phyloP scores from a whole-genome alignment of 1,284 basidiomycete species.

The Moesziomyces aphidis region DNA sequence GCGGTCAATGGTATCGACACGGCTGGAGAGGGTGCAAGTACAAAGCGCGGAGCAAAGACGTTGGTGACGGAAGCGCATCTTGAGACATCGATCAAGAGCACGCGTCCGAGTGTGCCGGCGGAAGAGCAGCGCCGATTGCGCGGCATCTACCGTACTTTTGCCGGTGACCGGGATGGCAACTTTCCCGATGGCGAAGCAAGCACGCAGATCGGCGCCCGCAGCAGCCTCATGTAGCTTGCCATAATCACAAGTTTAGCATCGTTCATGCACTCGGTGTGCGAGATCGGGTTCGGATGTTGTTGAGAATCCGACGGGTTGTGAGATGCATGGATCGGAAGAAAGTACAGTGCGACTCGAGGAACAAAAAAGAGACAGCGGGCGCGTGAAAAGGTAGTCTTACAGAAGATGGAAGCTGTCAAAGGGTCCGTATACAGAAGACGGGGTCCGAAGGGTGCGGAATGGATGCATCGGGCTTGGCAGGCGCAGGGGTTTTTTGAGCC shows the following conservation, averaged over 20 bases:
- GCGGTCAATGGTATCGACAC: slow-evolving; percentile 3
- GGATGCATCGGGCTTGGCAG: background rate
- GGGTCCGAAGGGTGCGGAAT: background rate
- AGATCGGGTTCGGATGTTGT: background rate
- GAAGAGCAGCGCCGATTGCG: slow-evolving; percentile 56
- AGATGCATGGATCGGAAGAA: background rate
- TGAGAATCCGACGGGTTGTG: background rate
- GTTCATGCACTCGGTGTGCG: background rate
- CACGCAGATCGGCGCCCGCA: slow-evolving; percentile 56
- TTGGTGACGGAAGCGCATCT: slow-evolving; percentile 57
- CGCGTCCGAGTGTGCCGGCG: slow-evolving; percentile 61
- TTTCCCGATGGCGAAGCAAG: slow-evolving; percentile 63
- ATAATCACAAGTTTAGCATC: too few relatives aligned
- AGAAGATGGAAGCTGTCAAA: background rate
- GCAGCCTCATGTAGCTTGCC: slow-evolving; percentile 59
- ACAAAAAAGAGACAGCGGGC: background rate
- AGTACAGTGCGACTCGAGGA: background rate
- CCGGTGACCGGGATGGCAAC: slow-evolving; percentile 59
- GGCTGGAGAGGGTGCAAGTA: background rate
- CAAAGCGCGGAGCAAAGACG: slow-evolving; percentile 17
- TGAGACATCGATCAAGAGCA: slow-evolving; percentile 53
- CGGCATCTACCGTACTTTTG: slow-evolving; percentile 60
- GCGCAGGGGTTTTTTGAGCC: background rate
- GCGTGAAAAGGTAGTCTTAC: background rate
- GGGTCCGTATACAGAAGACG: too few relatives aligned